Evolutionary conservation across 768 basidiomycete species (phyloP).

Genomic region (Tulasnella sp.): DNA sequence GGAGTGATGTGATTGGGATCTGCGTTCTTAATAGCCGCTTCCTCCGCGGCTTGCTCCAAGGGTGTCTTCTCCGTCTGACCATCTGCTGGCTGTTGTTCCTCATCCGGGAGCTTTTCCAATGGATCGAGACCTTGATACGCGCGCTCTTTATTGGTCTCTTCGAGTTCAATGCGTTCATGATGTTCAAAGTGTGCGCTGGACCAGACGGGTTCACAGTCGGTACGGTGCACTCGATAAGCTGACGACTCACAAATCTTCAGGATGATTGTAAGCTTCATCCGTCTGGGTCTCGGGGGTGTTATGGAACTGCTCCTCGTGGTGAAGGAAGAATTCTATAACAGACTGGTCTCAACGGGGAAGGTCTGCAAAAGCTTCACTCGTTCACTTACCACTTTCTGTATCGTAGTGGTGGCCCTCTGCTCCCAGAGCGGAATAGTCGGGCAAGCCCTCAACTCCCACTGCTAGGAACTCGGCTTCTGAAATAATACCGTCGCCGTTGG

Average conservation of each 20-base stretch:
- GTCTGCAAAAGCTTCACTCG: not conserved
- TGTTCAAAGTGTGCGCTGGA: conserved; percentile 75
- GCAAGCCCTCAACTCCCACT: conserved; percentile 63
- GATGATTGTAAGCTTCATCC: conserved; percentile 86
- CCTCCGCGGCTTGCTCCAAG: conserved; percentile 8
- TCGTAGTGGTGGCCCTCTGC: conserved; percentile 93
- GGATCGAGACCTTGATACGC: conserved; percentile 63
- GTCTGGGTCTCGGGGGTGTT: conserved; percentile 96
- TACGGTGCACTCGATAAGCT: not conserved
- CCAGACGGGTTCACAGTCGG: not conserved
- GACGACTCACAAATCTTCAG: conserved; percentile 51
- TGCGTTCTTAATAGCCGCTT: not conserved
- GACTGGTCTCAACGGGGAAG: conserved; percentile 5
- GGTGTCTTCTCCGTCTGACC: not conserved
- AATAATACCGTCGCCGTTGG: conserved; percentile 58
- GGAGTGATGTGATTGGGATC: conserved; percentile 11
- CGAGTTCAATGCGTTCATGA: conserved; percentile 72
- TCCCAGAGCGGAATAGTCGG: conserved; percentile 72
- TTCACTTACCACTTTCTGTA: conserved; percentile 63
- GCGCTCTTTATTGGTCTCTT: conserved; percentile 78
- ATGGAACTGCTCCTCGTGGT: conserved; percentile 96
- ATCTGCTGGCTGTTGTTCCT: conserved; percentile 15
- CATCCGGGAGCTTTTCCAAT: conserved; percentile 47
- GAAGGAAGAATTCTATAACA: conserved; percentile 74
- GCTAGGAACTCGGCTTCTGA: conserved; percentile 58